phyloP scores from a whole-genome alignment of 2,329 filamentous ascomycete genomes.

The Colletotrichum chrysophilum region DNA sequence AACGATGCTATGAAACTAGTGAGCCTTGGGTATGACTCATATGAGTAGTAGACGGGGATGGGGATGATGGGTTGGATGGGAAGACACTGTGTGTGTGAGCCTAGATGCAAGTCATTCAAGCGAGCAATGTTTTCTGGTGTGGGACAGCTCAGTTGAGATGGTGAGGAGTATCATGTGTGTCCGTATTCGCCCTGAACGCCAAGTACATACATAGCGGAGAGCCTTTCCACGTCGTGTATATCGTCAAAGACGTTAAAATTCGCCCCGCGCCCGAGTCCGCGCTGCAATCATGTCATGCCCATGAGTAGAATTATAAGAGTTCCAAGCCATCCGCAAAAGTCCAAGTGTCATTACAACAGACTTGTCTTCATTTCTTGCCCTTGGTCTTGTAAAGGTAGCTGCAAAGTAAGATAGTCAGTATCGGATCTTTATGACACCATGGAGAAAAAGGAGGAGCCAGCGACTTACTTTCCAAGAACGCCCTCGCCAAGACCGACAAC shows the following conservation, averaged over 20 bases:
- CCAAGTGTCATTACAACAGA: neutral
- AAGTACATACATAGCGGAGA: slow-evolving; percentile 17
- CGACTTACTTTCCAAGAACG: slow-evolving; percentile 48
- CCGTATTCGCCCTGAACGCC: slow-evolving; percentile 17
- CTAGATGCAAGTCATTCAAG: neutral
- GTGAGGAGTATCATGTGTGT: slow-evolving; percentile 13
- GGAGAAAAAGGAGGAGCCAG: neutral
- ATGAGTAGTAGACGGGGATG: neutral
- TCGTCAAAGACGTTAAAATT: slow-evolving; percentile 9
- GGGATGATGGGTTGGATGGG: neutral
- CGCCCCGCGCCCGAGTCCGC: slow-evolving; percentile 3
- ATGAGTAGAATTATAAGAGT: neutral
- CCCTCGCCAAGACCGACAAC: slow-evolving; percentile 55
- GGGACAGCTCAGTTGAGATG: neutral
- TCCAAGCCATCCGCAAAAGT: neutral
- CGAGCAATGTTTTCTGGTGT: neutral
- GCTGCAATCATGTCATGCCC: slow-evolving; percentile 17
- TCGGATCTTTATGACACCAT: neutral
- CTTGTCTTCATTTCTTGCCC: slow-evolving; percentile 31
- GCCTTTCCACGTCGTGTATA: neutral
- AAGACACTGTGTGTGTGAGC: neutral
- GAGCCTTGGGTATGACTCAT: neutral
- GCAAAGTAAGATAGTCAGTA: neutral
- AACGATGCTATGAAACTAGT: neutral
- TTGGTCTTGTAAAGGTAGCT: slow-evolving; percentile 41